These are phyloP conservation scores for Stentor roeselii DNA, from an alignment of 73 alveolate species.

Conservation along the genomic window DNA sequence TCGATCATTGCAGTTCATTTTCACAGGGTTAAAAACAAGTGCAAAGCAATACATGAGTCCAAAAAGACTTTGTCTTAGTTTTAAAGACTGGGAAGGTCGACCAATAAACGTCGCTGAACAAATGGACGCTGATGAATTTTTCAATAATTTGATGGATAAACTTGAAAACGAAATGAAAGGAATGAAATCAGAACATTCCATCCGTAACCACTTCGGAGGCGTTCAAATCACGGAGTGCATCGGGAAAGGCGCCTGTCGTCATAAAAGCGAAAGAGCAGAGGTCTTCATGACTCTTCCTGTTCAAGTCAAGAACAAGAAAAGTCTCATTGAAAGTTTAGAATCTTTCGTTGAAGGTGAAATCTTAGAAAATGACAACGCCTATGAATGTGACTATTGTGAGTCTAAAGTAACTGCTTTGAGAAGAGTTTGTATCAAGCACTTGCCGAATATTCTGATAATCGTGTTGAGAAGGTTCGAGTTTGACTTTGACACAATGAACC, in stretches of 20 bases:
- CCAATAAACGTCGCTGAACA: slow-evolving; percentile 79
- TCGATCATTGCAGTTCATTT: not conserved
- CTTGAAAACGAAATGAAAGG: slow-evolving; percentile 67
- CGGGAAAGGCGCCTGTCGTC: slow-evolving; percentile 71
- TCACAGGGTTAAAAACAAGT: not conserved
- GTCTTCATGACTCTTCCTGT: not conserved
- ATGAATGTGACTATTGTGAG: slow-evolving; percentile 88
- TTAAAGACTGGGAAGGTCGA: slow-evolving; percentile 68
- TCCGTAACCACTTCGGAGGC: slow-evolving; percentile 85
- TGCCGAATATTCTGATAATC: slow-evolving; percentile 89
- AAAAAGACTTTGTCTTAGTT: slow-evolving; percentile 28
- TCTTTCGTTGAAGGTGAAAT: slow-evolving; percentile 92
- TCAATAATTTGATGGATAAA: slow-evolving; percentile 85
- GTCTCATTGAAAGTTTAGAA: slow-evolving; percentile 83
- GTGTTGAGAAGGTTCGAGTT: slow-evolving; percentile 94
- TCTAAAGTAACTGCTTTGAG: slow-evolving; percentile 88
- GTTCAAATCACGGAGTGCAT: slow-evolving; percentile 84
- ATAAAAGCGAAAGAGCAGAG: slow-evolving; percentile 86
- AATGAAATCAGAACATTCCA: slow-evolving; percentile 50
- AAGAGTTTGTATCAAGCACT: slow-evolving; percentile 83
- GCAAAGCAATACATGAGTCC: slow-evolving; percentile 29
- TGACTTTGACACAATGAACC: slow-evolving; percentile 87
- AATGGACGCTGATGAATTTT: slow-evolving; percentile 96
- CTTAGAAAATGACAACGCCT: slow-evolving; percentile 95
- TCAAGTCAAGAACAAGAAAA: slow-evolving; percentile 64